Evolutionary conservation across 2,329 filamentous ascomycete genomes (phyloP).

Genomic region (Metarhizium robertsii): DNA sequence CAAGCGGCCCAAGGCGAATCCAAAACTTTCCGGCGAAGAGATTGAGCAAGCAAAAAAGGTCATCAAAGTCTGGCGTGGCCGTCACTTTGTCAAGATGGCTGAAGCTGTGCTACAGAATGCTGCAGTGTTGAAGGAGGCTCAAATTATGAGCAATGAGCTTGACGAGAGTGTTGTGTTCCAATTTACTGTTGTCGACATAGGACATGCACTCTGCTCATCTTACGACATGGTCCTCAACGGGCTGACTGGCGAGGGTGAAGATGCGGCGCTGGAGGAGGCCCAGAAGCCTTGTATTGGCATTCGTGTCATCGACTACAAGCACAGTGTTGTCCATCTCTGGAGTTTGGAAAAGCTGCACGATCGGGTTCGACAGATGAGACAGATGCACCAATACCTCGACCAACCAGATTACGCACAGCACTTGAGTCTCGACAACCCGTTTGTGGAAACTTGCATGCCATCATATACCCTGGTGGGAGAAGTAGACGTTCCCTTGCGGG

Average conservation of each 20-base stretch:
- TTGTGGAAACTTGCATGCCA: constrained; percentile 82
- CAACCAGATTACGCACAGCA: constrained; percentile 92
- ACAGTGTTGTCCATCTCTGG: constrained; percentile 83
- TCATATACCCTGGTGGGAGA: constrained; percentile 90
- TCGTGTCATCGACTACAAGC: constrained; percentile 82
- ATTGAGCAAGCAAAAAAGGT: constrained; percentile 58
- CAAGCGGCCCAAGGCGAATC: constrained; percentile 50
- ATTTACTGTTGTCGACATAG: constrained; percentile 82
- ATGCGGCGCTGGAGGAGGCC: constrained; percentile 69
- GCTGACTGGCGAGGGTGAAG: constrained; percentile 74
- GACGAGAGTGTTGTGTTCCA: constrained; percentile 91
- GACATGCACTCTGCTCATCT: constrained; percentile 81
- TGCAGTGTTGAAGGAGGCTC: constrained; percentile 82
- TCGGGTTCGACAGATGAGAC: constrained; percentile 83
- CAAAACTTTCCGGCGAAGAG: constrained; percentile 62
- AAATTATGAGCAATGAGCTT: constrained; percentile 95
- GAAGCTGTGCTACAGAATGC: constrained; percentile 86
- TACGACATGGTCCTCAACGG: constrained; percentile 96
- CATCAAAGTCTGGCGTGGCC: constrained; percentile 67
- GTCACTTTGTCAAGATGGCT: constrained; percentile 88
- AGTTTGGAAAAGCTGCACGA: constrained; percentile 86
- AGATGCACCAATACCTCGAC: constrained; percentile 94
- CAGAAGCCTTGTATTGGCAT: constrained; percentile 87
- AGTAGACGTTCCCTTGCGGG: constrained; percentile 80
- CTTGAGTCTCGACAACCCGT: constrained; percentile 86